These are phyloP conservation scores for Mycena alexandri DNA, from an alignment of 768 basidiomycete species.

Conservation along the genomic window DNA sequence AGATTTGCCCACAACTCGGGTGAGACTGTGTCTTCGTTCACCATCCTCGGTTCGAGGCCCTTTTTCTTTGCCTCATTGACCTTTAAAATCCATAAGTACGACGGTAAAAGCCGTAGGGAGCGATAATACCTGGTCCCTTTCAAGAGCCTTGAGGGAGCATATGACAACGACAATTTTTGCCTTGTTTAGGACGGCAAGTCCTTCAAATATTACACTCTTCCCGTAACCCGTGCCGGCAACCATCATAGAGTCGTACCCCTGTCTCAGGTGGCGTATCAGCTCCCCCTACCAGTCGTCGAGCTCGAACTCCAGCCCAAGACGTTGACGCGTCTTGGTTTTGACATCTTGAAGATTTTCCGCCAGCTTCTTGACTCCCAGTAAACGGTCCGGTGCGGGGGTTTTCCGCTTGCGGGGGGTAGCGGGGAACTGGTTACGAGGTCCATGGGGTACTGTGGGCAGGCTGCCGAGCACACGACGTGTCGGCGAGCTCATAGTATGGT, in stretches of 20 bases:
- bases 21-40: slow-evolving; percentile 33
- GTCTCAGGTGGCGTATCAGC: slow-evolving; percentile 1
- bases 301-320: slow-evolving; percentile 4
- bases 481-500: slow-evolving; percentile 6
- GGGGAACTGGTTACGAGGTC: background rate
- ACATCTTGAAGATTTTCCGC: slow-evolving; percentile 9
- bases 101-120: too few relatives aligned
- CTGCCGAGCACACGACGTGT: slow-evolving; percentile 1
- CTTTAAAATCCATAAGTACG: too few relatives aligned
- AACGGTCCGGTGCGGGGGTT: slow-evolving; percentile 11
- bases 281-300: slow-evolving; percentile 11
- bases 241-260: slow-evolving; percentile 20
- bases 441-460: slow-evolving; percentile 1
- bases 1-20: slow-evolving; percentile 4
- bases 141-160: slow-evolving; percentile 38
- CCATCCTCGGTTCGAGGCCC: too few relatives aligned
- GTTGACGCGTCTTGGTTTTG: background rate
- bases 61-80: too few relatives aligned
- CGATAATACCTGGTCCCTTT: too few relatives aligned
- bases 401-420: slow-evolving; percentile 17
- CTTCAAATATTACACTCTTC: slow-evolving; percentile 36
- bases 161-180: slow-evolving; percentile 33
- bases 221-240: slow-evolving; percentile 35
- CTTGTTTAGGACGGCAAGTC: slow-evolving; percentile 23
- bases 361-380: slow-evolving; percentile 15